Conservation (phyloP, 305 asterid species). For the Fraxinus sp. region DNA sequence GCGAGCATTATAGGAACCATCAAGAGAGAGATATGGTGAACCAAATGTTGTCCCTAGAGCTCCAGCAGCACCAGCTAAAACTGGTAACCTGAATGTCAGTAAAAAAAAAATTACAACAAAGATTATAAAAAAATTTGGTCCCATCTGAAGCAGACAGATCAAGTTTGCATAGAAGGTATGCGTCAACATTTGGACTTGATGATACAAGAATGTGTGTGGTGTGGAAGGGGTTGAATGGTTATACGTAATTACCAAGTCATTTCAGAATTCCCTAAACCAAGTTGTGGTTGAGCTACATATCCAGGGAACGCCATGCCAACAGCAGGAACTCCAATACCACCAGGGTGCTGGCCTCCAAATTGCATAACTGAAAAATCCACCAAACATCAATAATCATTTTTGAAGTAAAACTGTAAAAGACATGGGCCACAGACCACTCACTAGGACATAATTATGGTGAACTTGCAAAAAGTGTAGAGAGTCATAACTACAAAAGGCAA, state of each 20-base stretch:
- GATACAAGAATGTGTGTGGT: not conserved
- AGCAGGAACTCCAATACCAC: slow-evolving; percentile 98
- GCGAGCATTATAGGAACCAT: slow-evolving; percentile 72
- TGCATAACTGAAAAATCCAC: slow-evolving; percentile 71
- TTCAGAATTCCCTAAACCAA: slow-evolving; percentile 80
- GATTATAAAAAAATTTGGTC: not conserved
- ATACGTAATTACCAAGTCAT: slow-evolving; percentile 69
- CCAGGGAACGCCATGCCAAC: slow-evolving; percentile 99
- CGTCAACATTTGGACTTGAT: not conserved
- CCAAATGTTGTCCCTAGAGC: slow-evolving; percentile 74
- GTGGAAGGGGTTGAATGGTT: not conserved
- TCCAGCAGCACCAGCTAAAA: slow-evolving; percentile 93
- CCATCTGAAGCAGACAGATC: not conserved
- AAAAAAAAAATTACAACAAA: slow-evolving; percentile 1
- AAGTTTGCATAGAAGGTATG: not conserved
- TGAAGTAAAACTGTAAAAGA: slow-evolving; percentile 3
- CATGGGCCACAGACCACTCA: not conserved
- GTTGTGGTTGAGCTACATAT: slow-evolving; percentile 81
- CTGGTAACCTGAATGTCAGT: slow-evolving; percentile 75
- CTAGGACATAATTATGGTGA: slow-evolving; percentile 13
- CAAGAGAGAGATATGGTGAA: slow-evolving; percentile 73
- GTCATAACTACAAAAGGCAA: not conserved
- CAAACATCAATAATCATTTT: slow-evolving; percentile 22
- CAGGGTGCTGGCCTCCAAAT: slow-evolving; percentile 84
- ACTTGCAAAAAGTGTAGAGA: slow-evolving; percentile 62